Evolutionary conservation across 2,329 filamentous ascomycete species (phyloP).

Genomic region (Penicillium sumatraense): DNA sequence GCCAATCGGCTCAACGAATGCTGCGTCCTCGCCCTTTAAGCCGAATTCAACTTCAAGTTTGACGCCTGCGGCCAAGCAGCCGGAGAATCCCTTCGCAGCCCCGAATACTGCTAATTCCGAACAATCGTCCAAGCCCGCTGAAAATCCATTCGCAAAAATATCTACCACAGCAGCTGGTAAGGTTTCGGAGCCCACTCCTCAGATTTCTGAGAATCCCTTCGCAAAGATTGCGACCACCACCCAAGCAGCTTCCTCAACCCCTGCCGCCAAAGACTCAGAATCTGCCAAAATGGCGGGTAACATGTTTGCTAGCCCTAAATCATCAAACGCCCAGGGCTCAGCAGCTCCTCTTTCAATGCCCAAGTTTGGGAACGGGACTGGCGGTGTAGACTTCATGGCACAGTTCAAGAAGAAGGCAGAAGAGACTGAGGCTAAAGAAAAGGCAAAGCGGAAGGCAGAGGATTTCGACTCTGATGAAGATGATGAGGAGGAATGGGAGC

Average conservation of each 20-base stretch:
- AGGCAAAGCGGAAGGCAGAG: conserved; percentile 54
- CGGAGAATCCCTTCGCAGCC: neutral
- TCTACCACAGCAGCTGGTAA: neutral
- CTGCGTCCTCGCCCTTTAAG: neutral
- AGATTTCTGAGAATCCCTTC: neutral
- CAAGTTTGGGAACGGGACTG: conserved; percentile 34
- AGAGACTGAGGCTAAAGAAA: conserved; percentile 48
- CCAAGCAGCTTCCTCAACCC: neutral
- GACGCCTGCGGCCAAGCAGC: neutral
- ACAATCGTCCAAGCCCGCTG: neutral
- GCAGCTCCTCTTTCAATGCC: conserved; percentile 26
- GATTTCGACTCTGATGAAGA: conserved; percentile 59
- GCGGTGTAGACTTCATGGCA: conserved; percentile 44
- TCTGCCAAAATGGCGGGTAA: neutral
- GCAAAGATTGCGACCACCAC: neutral
- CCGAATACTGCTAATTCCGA: neutral
- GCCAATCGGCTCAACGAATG: neutral
- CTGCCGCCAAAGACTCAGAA: neutral
- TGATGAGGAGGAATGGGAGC: conserved; percentile 55
- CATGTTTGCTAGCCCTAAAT: conserved; percentile 9
- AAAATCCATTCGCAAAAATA: neutral
- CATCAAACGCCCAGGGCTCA: neutral
- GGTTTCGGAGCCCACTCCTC: neutral
- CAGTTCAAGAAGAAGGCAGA: conserved; percentile 48
- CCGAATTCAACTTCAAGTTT: neutral